Evolutionary conservation across 179 eudicot genomes (phyloP).

Genomic region (Sideroxylon spinosum): DNA sequence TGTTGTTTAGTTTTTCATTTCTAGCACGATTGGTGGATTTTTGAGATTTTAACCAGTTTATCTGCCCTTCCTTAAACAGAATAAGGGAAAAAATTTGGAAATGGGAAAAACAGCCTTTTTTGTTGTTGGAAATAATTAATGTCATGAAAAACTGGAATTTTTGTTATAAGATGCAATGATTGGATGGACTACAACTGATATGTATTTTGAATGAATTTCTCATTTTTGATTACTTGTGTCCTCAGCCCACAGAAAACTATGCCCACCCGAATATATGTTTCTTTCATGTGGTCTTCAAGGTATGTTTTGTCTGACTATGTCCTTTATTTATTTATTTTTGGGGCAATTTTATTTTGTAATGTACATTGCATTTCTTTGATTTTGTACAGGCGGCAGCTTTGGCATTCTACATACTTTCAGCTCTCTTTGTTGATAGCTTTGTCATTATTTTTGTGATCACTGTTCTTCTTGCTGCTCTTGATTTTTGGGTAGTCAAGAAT

Average conservation of each 20-base stretch:
- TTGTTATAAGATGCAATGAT: neutral
- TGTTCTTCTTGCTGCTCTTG: slow-evolving; percentile 85
- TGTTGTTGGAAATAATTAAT: neutral
- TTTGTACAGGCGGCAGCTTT: slow-evolving; percentile 69
- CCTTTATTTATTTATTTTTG: neutral
- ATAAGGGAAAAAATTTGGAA: too few species aligned
- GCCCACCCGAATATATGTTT: slow-evolving; percentile 27
- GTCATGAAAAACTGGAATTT: neutral
- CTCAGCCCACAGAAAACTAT: slow-evolving; percentile 22
- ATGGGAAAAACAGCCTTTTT: neutral
- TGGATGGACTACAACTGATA: neutral
- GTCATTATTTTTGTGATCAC: slow-evolving; percentile 93
- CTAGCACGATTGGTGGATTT: neutral
- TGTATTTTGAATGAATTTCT: neutral
- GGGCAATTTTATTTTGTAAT: neutral
- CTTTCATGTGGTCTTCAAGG: slow-evolving; percentile 29
- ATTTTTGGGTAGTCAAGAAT: slow-evolving; percentile 98
- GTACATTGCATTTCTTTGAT: neutral
- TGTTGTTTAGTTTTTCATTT: neutral
- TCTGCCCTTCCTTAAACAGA: neutral
- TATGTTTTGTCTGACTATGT: neutral
- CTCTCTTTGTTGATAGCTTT: slow-evolving; percentile 75
- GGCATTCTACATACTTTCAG: slow-evolving; percentile 93
- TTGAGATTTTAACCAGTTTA: neutral
- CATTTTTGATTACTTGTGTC: neutral